phyloP scores from a whole-genome alignment of 805 yeast species.

The Soucietia sequanensis region DNA sequence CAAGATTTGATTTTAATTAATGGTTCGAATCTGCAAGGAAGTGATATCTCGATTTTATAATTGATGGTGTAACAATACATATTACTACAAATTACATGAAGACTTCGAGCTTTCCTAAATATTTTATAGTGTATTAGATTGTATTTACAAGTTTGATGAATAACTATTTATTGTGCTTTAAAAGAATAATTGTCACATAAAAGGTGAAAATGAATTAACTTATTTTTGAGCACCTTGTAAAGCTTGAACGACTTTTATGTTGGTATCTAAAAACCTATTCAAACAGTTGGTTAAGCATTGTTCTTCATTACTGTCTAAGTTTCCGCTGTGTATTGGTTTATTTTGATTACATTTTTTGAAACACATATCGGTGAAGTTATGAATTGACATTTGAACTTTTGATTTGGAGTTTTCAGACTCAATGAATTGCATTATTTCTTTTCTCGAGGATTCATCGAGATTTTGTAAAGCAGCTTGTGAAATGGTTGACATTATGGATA shows the following conservation, averaged over 20 bases:
- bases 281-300: constrained; percentile 78
- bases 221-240: constrained; percentile 34
- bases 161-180: no score
- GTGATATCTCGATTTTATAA: neutral
- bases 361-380: constrained; percentile 85
- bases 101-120: no score
- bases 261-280: constrained; percentile 83
- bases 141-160: no score
- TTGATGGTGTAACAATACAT: neutral
- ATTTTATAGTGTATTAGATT: no score
- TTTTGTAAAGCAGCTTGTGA: constrained; percentile 35
- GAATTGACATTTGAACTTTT: constrained; percentile 83
- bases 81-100: no score
- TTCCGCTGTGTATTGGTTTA: constrained; percentile 43
- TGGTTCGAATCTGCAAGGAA: neutral
- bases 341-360: constrained; percentile 77
- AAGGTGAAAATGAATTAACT: no score
- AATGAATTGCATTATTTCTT: constrained; percentile 71
- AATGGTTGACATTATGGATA: constrained; percentile 30
- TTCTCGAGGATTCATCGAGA: constrained; percentile 66
- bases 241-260: constrained; percentile 73
- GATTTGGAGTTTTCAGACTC: constrained; percentile 84
- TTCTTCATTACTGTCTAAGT: constrained; percentile 59
- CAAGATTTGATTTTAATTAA: neutral
- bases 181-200: no score